These are phyloP conservation scores for Gossypium schwendimanii DNA, from an alignment of 441 rosid genomes.

Conservation along the genomic window DNA sequence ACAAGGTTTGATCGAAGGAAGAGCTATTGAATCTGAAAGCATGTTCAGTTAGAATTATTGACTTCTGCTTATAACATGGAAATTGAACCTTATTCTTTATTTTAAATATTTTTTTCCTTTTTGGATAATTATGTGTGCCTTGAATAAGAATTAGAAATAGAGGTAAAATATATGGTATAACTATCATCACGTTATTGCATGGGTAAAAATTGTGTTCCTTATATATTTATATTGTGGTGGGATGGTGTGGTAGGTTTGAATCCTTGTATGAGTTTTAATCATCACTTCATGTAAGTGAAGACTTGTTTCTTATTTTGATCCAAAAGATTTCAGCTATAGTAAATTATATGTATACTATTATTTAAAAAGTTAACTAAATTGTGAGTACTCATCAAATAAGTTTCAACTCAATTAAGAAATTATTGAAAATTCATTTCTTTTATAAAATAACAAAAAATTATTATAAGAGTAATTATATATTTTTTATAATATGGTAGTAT, in stretches of 20 bases:
- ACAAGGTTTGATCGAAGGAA: neutral
- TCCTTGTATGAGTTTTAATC: too few species aligned
- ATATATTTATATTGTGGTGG: too few species aligned
- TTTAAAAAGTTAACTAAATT: too few species aligned
- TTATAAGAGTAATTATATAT: too few species aligned
- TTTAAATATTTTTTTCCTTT: neutral
- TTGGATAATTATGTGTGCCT: neutral
- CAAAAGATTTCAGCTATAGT: too few species aligned
- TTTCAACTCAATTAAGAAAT: too few species aligned
- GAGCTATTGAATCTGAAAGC: neutral
- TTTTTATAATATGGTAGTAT: too few species aligned
- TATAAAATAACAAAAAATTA: too few species aligned
- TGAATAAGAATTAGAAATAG: neutral
- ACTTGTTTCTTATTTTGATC: neutral
- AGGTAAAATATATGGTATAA: neutral
- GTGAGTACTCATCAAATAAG: too few species aligned
- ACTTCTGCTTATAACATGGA: conserved; percentile 2
- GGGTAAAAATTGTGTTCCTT: neutral
- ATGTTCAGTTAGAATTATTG: neutral
- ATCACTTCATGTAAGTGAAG: too few species aligned
- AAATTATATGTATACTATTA: neutral
- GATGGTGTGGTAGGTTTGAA: too few species aligned
- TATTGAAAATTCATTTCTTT: too few species aligned
- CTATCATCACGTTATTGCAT: neutral
- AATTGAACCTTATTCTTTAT: neutral